phyloP scores from a whole-genome alignment of 2,329 filamentous ascomycete species.

The Ophiocordyceps camponoti-floridani region DNA sequence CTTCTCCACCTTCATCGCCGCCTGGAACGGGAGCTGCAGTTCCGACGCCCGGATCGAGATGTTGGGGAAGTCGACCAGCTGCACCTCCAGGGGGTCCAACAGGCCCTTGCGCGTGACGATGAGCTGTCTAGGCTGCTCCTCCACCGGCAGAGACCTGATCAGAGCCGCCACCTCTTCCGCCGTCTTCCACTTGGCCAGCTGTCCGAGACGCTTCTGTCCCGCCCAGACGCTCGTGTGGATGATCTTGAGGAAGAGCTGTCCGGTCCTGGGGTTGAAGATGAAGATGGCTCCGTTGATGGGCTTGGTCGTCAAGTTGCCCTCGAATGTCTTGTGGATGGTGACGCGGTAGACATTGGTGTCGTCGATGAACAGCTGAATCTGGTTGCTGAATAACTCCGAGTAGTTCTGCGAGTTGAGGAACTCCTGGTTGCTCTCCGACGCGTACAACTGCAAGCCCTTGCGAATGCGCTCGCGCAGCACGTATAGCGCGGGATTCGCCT shows the following conservation, averaged over 20 bases:
- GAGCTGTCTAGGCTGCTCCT: constrained; percentile 96
- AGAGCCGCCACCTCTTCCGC: constrained; percentile 97
- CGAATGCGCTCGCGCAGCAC: constrained; percentile 94
- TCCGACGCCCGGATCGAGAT: constrained; percentile 97
- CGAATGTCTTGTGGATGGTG: constrained; percentile 98
- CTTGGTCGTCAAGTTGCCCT: constrained; percentile 97
- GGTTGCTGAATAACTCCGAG: constrained; percentile 96
- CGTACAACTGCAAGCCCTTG: constrained; percentile 94
- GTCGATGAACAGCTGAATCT: constrained; percentile 96
- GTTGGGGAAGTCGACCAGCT: constrained; percentile 94
- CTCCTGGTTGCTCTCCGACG: constrained; percentile 96
- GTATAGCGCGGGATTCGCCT: constrained; percentile 92
- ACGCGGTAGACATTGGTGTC: constrained; percentile 99
- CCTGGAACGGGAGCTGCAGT: constrained; percentile 93
- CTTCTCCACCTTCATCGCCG: constrained; percentile 99
- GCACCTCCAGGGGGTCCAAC: constrained; percentile 89
- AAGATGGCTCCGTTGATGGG: constrained; percentile 99
- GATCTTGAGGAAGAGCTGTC: constrained; percentile 95
- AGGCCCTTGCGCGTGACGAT: constrained; percentile 97
- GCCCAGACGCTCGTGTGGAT: constrained; percentile 99
- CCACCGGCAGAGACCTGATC: constrained; percentile 85
- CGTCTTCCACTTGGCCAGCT: constrained; percentile 98
- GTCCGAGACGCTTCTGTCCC: constrained; percentile 95
- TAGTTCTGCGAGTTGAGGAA: constrained; percentile 99
- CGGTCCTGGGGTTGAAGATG: constrained; percentile 98